phyloP scores from a whole-genome alignment of 805 yeast species.

The Candida namnaoensis region DNA sequence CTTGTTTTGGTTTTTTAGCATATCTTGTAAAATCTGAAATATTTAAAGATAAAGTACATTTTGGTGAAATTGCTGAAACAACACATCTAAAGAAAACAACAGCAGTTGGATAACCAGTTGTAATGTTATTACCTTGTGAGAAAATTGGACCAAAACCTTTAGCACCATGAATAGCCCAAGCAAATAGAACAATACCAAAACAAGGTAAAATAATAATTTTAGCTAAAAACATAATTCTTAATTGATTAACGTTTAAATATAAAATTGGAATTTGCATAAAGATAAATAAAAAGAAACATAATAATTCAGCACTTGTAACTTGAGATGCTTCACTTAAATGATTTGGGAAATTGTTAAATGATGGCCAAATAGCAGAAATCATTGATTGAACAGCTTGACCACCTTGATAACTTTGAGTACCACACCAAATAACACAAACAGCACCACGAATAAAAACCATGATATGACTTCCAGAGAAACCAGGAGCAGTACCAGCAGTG shows the following conservation, averaged over 20 bases:
- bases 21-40: conserved; percentile 31
- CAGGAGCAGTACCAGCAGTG: conserved; percentile 25
- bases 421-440: conserved; percentile 48
- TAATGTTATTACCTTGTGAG: conserved; percentile 14
- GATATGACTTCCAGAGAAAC: conserved; percentile 23
- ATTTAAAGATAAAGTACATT: conserved; percentile 28
- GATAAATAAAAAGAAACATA: conserved; percentile 25
- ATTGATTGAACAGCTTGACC: conserved; percentile 66
- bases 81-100: conserved; percentile 19
- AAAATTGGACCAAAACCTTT: conserved; percentile 19
- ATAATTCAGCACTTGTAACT: conserved; percentile 20
- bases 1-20: conserved; percentile 20
- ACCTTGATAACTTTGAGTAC: conserved; percentile 66
- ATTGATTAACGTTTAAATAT: conserved; percentile 22
- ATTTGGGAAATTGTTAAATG: conserved; percentile 26
- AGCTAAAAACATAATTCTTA: conserved; percentile 25
- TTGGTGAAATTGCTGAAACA: conserved; percentile 23
- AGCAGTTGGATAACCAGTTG: conserved; percentile 13
- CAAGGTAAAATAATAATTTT: conserved; percentile 22
- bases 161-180: conserved; percentile 21
- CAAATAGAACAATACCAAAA: conserved; percentile 23
- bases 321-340: conserved; percentile 11
- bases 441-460: conserved; percentile 22
- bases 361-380: conserved; percentile 56
- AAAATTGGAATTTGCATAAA: conserved; percentile 23